Evolutionary conservation across 495 filamentous ascomycete species (phyloP).

Genomic region (Neurospora tetraspora): DNA sequence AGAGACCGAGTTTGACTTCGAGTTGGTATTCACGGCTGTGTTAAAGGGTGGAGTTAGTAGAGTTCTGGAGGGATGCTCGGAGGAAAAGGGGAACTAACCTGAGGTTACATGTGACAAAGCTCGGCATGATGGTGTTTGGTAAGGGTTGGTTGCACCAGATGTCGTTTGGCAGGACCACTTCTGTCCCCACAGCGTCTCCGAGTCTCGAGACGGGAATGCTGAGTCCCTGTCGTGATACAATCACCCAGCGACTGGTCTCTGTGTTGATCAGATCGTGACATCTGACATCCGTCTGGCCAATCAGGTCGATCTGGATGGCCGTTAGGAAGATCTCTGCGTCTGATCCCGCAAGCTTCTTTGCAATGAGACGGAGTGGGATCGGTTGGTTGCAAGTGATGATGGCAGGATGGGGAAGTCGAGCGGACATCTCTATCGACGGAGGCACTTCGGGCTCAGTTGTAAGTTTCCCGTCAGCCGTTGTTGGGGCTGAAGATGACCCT

Average conservation of each 20-base stretch:
- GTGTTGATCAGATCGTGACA: conserved; percentile 60
- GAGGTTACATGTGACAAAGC: conserved; percentile 85
- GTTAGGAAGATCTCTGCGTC: conserved; percentile 60
- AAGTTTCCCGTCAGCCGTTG: neutral
- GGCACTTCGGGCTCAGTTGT: conserved; percentile 5
- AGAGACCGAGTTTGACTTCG: conserved; percentile 68
- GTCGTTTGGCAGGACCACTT: conserved; percentile 51
- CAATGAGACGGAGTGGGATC: conserved; percentile 68
- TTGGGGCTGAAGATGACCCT: neutral
- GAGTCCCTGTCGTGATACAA: conserved; percentile 59
- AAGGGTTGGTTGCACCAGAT: conserved; percentile 62
- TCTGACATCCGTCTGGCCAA: conserved; percentile 66
- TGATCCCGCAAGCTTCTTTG: conserved; percentile 59
- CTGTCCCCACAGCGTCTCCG: conserved; percentile 50
- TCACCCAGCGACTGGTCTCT: conserved; percentile 58
- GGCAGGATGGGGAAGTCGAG: conserved; percentile 75
- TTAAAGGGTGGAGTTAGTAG: neutral
- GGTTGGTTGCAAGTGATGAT: conserved; percentile 83
- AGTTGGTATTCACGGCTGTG: conserved; percentile 63
- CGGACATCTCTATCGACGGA: conserved; percentile 54
- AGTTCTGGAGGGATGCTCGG: neutral
- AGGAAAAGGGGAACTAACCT: conserved; percentile 15
- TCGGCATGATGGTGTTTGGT: conserved; percentile 76
- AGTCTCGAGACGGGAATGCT: conserved; percentile 47
- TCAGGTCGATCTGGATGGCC: conserved; percentile 67